Percentiles rank a stretch among this genome's conserved stretches.
These are phyloP conservation scores for Vitis rupestris DNA, from an alignment of 164 flowering plant species.

Conservation along the genomic window DNA sequence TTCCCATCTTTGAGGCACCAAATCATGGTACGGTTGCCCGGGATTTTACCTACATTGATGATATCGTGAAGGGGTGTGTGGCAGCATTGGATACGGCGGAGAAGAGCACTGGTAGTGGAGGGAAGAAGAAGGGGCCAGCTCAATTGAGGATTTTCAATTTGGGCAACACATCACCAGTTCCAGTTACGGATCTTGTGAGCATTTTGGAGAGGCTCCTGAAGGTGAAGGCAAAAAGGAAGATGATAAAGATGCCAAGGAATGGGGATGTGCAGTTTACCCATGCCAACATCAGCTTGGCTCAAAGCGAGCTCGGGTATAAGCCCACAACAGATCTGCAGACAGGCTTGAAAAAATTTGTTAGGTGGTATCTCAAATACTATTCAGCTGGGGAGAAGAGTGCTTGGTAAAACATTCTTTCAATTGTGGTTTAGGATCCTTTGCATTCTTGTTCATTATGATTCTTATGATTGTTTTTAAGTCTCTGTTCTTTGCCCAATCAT, in stretches of 20 bases:
- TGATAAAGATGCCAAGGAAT: constrained; percentile 84
- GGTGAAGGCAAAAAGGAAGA: constrained; percentile 67
- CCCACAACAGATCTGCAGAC: constrained; percentile 87
- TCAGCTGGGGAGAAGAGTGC: constrained; percentile 56
- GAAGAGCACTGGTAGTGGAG: constrained; percentile 90
- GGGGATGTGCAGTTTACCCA: constrained; percentile 94
- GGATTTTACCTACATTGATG: constrained; percentile 89
- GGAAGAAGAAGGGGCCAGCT: constrained; percentile 86
- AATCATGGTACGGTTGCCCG: constrained; percentile 88
- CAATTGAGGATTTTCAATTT: constrained; percentile 79
- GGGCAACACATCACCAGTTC: constrained; percentile 80
- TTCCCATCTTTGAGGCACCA: constrained; percentile 69
- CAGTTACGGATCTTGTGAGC: constrained; percentile 71
- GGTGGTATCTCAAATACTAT: constrained; percentile 74
- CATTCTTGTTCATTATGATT: constrained; percentile 57
- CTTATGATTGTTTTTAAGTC: constrained; percentile 45
- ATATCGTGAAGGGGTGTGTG: constrained; percentile 71
- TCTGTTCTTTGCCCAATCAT: constrained; percentile 21
- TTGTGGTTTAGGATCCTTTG: constrained; percentile 31
- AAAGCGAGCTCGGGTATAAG: constrained; percentile 77
- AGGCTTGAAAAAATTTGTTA: constrained; percentile 82
- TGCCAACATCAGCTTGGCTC: constrained; percentile 83
- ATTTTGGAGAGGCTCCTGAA: constrained; percentile 86
- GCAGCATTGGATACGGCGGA: constrained; percentile 65
- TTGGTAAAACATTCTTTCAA: constrained; percentile 30